These are phyloP conservation scores for Apophysomyces sp. DNA, from an alignment of 371 early-diverging fungal genomes.

Conservation along the genomic window DNA sequence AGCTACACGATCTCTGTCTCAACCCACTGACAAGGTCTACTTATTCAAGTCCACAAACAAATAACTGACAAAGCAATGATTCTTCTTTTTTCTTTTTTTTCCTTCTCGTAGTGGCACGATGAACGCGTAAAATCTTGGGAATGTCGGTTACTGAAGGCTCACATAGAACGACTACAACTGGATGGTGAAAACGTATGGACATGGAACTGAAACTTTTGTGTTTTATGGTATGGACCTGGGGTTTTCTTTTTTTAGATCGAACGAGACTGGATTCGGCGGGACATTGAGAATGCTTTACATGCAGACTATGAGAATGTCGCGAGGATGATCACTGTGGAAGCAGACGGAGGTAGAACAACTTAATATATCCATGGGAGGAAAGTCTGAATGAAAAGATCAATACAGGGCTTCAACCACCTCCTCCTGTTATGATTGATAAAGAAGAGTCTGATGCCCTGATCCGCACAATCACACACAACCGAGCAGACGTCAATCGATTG, in stretches of 20 bases:
- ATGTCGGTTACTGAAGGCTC: not conserved
- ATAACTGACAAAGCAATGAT: not conserved
- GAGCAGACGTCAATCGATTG: not conserved
- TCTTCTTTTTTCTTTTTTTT: no score
- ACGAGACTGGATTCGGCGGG: not conserved
- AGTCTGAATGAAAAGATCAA: not conserved
- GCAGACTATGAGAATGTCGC: slow-evolving; percentile 4
- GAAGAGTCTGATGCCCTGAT: not conserved
- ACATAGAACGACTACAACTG: not conserved
- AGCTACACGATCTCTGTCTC: not conserved
- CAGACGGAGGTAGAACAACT: not conserved
- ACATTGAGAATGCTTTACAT: slow-evolving; percentile 7
- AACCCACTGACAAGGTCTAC: no score
- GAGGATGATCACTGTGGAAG: not conserved
- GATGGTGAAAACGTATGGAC: not conserved
- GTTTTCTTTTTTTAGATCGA: not conserved
- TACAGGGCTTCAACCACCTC: not conserved
- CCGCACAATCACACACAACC: not conserved
- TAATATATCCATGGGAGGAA: no score
- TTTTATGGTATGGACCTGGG: not conserved
- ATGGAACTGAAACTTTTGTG: not conserved
- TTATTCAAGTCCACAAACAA: not conserved
- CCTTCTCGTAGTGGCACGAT: not conserved
- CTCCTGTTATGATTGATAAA: not conserved
- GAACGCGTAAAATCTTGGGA: not conserved